Percentiles rank a stretch among this genome's conserved stretches.
Evolutionary conservation across 257 asterid genomes (phyloP).

Genomic region (Henckelia pumila): DNA sequence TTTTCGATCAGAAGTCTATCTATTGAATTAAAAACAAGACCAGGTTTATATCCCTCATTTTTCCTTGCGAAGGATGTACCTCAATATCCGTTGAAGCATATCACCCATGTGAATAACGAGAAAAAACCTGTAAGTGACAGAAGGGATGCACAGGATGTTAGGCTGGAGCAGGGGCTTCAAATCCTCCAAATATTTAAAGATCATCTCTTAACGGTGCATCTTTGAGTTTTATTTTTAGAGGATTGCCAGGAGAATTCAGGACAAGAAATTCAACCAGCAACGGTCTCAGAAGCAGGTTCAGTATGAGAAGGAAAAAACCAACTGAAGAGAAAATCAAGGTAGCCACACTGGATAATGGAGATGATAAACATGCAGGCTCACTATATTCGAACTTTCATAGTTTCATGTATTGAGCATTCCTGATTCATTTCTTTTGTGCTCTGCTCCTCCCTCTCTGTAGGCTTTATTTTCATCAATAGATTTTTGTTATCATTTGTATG

Average conservation of each 20-base stretch:
- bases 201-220: conserved; percentile 46
- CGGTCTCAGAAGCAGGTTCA: conserved; percentile 39
- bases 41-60: too few species aligned
- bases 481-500: not conserved
- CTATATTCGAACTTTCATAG: too few species aligned
- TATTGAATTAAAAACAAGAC: too few species aligned
- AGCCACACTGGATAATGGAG: not conserved
- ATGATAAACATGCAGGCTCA: too few species aligned
- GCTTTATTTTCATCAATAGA: not conserved
- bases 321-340: not conserved
- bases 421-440: too few species aligned
- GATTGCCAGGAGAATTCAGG: conserved; percentile 33
- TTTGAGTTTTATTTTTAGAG: conserved; percentile 68
- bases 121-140: conserved; percentile 36
- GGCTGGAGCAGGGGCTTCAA: conserved; percentile 57
- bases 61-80: too few species aligned
- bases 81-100: too few species aligned
- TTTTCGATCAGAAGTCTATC: too few species aligned
- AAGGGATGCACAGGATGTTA: conserved; percentile 77
- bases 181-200: conserved; percentile 58
- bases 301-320: too few species aligned
- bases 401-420: too few species aligned
- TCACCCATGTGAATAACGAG: too few species aligned
- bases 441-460: too few species aligned
- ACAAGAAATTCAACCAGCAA: conserved; percentile 30